Evolutionary conservation across 2,329 filamentous ascomycete genomes (phyloP).

Genomic region (Aureobasidium sp.): DNA sequence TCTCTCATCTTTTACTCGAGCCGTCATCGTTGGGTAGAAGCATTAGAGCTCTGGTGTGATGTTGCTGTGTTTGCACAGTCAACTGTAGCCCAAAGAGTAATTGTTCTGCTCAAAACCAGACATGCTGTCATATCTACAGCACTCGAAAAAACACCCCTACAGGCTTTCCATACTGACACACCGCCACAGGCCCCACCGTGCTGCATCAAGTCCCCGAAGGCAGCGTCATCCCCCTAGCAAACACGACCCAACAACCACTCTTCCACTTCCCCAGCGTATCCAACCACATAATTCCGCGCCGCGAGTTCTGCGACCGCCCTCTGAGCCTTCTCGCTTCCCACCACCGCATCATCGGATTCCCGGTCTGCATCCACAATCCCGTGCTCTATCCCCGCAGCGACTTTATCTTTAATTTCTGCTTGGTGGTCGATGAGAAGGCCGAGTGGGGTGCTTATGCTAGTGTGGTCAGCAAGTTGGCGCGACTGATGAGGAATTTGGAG

Average conservation of each 20-base stretch:
- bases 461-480: constrained; percentile 76
- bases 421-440: constrained; percentile 62
- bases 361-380: constrained; percentile 69
- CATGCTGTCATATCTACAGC: background rate
- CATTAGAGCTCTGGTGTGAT: background rate
- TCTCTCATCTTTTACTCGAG: background rate
- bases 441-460: constrained; percentile 53
- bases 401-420: constrained; percentile 96
- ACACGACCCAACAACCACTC: constrained; percentile 49
- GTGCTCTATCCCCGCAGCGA: constrained; percentile 72
- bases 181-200: constrained; percentile 47
- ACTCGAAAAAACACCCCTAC: too few relatives aligned
- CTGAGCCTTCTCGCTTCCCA: constrained; percentile 32
- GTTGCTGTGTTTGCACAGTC: too few relatives aligned
- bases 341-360: constrained; percentile 76
- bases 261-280: constrained; percentile 80
- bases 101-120: background rate
- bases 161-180: background rate
- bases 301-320: constrained; percentile 88
- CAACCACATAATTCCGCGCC: constrained; percentile 87
- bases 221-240: constrained; percentile 40
- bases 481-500: constrained; percentile 81
- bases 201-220: constrained; percentile 56
- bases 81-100: too few relatives aligned
- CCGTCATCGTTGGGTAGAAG: background rate